Percentiles rank a stretch among this genome's conserved stretches.
phyloP scores from a whole-genome alignment of 495 filamentous ascomycete genomes.

The Jackrogersella multiformis region DNA sequence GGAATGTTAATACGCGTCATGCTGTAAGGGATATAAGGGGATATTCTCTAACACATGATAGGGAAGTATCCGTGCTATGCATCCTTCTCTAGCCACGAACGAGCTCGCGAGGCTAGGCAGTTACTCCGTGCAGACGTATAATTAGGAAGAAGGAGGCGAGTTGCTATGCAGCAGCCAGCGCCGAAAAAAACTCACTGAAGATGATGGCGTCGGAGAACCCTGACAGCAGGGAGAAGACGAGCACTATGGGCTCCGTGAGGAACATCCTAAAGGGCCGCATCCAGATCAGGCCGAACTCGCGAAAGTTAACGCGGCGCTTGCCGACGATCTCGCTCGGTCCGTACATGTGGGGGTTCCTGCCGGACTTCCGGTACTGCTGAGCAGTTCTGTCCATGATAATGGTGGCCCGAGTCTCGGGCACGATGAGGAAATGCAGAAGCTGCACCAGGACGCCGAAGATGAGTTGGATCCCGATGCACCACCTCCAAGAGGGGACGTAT shows the following conservation, averaged over 20 bases:
- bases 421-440: slow-evolving; percentile 59
- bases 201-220: slow-evolving; percentile 71
- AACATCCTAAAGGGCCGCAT: slow-evolving; percentile 71
- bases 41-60: neutral
- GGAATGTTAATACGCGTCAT: neutral
- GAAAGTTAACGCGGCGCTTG: slow-evolving; percentile 52
- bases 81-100: too few species aligned
- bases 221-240: slow-evolving; percentile 64
- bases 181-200: slow-evolving; percentile 51
- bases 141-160: neutral
- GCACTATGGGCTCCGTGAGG: slow-evolving; percentile 68
- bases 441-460: slow-evolving; percentile 56
- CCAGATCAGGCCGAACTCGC: slow-evolving; percentile 65
- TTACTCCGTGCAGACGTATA: neutral
- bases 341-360: slow-evolving; percentile 59
- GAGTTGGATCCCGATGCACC: slow-evolving; percentile 47
- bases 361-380: slow-evolving; percentile 59
- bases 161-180: neutral
- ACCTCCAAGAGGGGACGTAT: slow-evolving; percentile 38
- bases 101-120: neutral
- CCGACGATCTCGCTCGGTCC: slow-evolving; percentile 67
- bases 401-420: slow-evolving; percentile 58
- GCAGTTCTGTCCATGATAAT: slow-evolving; percentile 69
- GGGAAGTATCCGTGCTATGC: too few species aligned
- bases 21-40: neutral